phyloP scores from a whole-genome alignment of 2,329 filamentous ascomycete genomes.

The Lithohypha guttulata region DNA sequence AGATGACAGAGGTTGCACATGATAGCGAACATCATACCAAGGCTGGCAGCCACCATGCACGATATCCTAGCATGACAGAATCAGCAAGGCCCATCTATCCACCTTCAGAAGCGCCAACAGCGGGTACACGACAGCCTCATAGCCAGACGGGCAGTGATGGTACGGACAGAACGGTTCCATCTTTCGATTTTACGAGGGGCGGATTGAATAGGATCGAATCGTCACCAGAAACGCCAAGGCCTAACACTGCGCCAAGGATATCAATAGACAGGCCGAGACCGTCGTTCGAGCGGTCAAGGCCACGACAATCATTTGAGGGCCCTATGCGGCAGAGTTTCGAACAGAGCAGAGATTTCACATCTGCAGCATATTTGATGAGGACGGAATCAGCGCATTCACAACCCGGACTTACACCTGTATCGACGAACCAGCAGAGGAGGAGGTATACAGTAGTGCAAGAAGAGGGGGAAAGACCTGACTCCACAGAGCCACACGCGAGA shows the following conservation, averaged over 20 bases:
- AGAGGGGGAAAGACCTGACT: background rate
- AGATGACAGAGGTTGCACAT: constrained; percentile 33
- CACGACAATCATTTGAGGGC: constrained; percentile 23
- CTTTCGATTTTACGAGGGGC: constrained; percentile 14
- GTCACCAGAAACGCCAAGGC: background rate
- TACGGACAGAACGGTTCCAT: constrained; percentile 63
- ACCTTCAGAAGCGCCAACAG: constrained; percentile 69
- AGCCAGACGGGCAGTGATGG: constrained; percentile 91
- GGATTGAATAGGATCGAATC: background rate
- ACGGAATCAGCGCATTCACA: constrained; percentile 63
- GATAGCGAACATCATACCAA: constrained; percentile 35
- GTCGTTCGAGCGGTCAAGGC: constrained; percentile 77
- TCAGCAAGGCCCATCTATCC: constrained; percentile 89
- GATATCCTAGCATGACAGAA: constrained; percentile 57
- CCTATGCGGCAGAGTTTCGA: constrained; percentile 66
- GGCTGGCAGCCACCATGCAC: constrained; percentile 36
- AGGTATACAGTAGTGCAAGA: background rate
- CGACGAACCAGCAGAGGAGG: constrained; percentile 10
- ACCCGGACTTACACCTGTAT: constrained; percentile 17
- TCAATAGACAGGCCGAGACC: constrained; percentile 62
- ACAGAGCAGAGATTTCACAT: constrained; percentile 80
- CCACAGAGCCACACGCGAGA: too few relatives aligned
- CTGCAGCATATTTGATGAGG: constrained; percentile 70
- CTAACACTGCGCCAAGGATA: constrained; percentile 30
- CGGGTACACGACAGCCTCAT: constrained; percentile 65